Evolutionary conservation across 352 stramenopile genomes (phyloP), one percentile per base, ranked within the genome.

Genomic region (Blastocystis sp.): DNA sequence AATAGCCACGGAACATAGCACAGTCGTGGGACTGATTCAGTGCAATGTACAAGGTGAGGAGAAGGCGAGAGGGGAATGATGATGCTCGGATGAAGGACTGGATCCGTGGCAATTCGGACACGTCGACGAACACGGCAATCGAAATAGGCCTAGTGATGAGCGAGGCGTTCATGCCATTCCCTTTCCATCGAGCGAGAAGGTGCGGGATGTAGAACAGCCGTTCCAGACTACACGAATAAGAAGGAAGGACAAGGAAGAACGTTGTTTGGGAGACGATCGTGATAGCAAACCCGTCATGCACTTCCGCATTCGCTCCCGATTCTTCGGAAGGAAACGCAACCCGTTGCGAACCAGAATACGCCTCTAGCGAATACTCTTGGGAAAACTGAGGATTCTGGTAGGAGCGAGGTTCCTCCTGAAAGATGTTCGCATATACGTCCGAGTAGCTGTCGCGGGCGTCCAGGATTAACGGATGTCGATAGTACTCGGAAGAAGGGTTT

Each of bases 191-290:
- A 3, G 39, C 3, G n/a, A 85, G 19, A 21, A 85, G 31, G 29
- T 41, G 55, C 10, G 45, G 51, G 61, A 85, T 66, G 31, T 33
- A 85, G 31, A 85, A 85, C 10, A 85, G 60, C 24, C 74, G 45
- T 4, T 69, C 24, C 3, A 59, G 1, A 55, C 74, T 85, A 67
- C 1, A 67, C 35, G n/a, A n/a, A 31, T 62, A 4, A 85, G 0
- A 26, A 3, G 26, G 3, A 33, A 26, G 21, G 2, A 33, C 0
- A 2, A 51, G 24, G 50, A 31, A 10, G 21, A 50, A 85, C 74
- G 74, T 59, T 41, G 74, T 67, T 29, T 85, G 74, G 50, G 74
- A 85, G 45, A 85, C 60, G 24, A 85, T n/a, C 1, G 74, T 85
- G 10, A 85, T 63, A 67, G 39, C 60, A 55, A 55, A 55, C 6